These are phyloP conservation scores for Yamadazyma atlantica DNA, from an alignment of 1,139 yeast species.

Conservation along the genomic window DNA sequence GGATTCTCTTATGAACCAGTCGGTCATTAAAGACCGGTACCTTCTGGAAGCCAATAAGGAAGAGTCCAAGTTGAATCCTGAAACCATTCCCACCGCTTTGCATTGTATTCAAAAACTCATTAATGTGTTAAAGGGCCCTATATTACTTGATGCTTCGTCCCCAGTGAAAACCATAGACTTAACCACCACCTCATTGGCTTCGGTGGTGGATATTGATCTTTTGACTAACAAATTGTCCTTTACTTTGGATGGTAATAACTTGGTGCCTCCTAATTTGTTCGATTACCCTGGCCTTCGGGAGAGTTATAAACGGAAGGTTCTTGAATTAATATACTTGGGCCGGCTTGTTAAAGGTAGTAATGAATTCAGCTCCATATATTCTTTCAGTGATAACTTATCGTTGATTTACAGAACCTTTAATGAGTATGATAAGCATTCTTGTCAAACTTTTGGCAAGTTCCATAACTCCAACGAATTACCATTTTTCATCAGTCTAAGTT, in stretches of 20 bases:
- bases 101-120: constrained; percentile 58
- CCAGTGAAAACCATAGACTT: constrained; percentile 53
- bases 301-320: constrained; percentile 46
- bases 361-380: constrained; percentile 37
- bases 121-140: constrained; percentile 63
- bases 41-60: constrained; percentile 24
- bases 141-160: constrained; percentile 41
- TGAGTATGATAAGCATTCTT: constrained; percentile 43
- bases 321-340: constrained; percentile 50
- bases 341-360: constrained; percentile 16
- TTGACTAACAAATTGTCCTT: constrained; percentile 50
- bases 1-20: constrained; percentile 24
- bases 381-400: constrained; percentile 40
- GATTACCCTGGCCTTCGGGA: constrained; percentile 36
- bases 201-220: constrained; percentile 56
- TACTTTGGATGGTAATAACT: constrained; percentile 38
- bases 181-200: constrained; percentile 46
- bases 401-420: constrained; percentile 34
- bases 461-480: constrained; percentile 26
- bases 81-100: constrained; percentile 45
- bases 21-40: constrained; percentile 29
- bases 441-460: constrained; percentile 25
- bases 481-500: constrained; percentile 55
- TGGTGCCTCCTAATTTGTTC: constrained; percentile 57
- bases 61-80: constrained; percentile 29